These are phyloP conservation scores for Talaromyces albobiverticillius DNA, from an alignment of 2,329 filamentous ascomycete genomes.

Conservation along the genomic window DNA sequence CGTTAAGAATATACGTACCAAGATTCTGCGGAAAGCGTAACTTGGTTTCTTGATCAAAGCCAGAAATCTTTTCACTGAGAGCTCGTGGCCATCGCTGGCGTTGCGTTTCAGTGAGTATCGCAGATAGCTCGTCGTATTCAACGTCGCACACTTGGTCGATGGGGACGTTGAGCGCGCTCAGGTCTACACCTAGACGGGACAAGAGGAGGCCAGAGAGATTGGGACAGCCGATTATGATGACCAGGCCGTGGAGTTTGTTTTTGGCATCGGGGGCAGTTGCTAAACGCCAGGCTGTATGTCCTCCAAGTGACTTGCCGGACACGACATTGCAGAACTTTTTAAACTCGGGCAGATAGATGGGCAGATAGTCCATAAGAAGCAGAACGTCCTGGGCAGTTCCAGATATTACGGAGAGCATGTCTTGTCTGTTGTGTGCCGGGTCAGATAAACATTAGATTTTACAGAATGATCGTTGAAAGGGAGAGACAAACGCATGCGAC, in stretches of 20 bases:
- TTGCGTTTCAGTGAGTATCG: constrained; percentile 3
- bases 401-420: constrained; percentile 7
- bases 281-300: constrained; percentile 14
- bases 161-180: not conserved
- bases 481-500: constrained; percentile 5
- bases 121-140: constrained; percentile 2
- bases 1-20: constrained; percentile 12
- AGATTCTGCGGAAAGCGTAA: constrained; percentile 4
- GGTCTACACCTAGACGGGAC: constrained; percentile 8
- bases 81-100: constrained; percentile 10
- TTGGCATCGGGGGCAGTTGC: constrained; percentile 3
- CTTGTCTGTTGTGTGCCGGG: constrained; percentile 5
- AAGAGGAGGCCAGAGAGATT: constrained; percentile 3
- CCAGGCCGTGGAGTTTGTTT: constrained; percentile 8
- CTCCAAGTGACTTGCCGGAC: constrained; percentile 12
- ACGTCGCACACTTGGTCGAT: not conserved
- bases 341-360: constrained; percentile 8
- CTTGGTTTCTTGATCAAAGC: constrained; percentile 1
- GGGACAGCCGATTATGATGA: constrained; percentile 10
- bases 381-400: constrained; percentile 10
- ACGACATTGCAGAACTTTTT: constrained; percentile 11
- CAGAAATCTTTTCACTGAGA: not conserved
- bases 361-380: constrained; percentile 10
- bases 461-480: not conserved
- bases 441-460: not conserved